Base-by-base conservation (phyloP, 805 yeast genomes). In the Starmerella tilneyi region DNA sequence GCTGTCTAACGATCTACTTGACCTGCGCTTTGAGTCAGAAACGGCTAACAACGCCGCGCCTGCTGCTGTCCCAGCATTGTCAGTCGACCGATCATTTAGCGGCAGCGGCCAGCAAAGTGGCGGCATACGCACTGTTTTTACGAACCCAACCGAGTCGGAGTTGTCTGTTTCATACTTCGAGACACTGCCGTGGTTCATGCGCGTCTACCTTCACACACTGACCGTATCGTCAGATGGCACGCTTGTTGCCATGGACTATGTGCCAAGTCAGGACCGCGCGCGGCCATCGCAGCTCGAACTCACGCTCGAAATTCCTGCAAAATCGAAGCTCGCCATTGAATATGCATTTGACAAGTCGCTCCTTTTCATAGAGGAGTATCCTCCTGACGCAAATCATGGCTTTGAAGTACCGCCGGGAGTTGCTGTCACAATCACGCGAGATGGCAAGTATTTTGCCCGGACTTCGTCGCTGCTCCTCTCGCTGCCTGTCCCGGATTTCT, bases 301-400 rank as follows among this genome's bases (percentile, higher is more conserved):
- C 29, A 64, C 64, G 8, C 58, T 89, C 17, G 59, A 56, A 0
- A 59, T 89, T 2, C 96, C 96, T 0, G 38, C 54, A 8, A 12
- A 24, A 6, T 40, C 39, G 9, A 21, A 21, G 26, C 21, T 45
- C 11, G 54, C 44, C 27, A 35, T 48, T 23, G 76, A 81, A 3
- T 83, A 83, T 59, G 75, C 79, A 45, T 88, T 89, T 59, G 97
- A 92, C 60, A 92, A 88, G 61, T 78, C 94, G 0, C 69, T 92
- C 59, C 69, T 92, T 24, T 72, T 80, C 46, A 78, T 83, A 49
- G 82, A 86, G 3, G 97, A 92, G 61, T 92, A 92, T 58, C 98
- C 98, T n/a, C 98, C 98, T 1, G 98, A 92, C 68, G 97, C 98
- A 2, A 92, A 92, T 61, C 96, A 92, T 56, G 98, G 98, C 0